A percentile compares a stretch with the other conserved stretches of the same genome.
phyloP scores from a whole-genome alignment of 805 yeast species.

The Monosporozyma aquatica region DNA sequence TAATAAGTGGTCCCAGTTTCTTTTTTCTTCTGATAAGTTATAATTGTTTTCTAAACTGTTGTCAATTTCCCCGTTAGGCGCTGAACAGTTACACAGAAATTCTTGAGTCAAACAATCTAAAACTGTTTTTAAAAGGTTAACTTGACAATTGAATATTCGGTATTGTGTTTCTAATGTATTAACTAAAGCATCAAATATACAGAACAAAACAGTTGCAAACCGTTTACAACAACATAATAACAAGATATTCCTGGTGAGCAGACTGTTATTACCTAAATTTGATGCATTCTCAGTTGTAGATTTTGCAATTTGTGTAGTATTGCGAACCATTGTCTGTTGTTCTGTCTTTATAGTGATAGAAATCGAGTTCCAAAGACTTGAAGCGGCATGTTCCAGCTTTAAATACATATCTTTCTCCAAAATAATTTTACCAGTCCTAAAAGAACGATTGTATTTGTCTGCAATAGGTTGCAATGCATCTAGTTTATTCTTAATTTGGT shows the following conservation, averaged over 20 bases:
- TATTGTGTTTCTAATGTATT: slow-evolving; percentile 19
- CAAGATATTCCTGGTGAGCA: slow-evolving; percentile 1
- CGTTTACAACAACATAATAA: slow-evolving; percentile 18
- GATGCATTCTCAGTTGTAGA: too few relatives aligned
- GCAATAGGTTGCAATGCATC: slow-evolving; percentile 26
- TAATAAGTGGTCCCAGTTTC: slow-evolving; percentile 10
- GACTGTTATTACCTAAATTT: background rate
- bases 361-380: slow-evolving; percentile 33
- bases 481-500: slow-evolving; percentile 12
- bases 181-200: slow-evolving; percentile 25
- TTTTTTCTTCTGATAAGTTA: background rate
- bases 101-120: slow-evolving; percentile 17
- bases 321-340: background rate
- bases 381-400: slow-evolving; percentile 26
- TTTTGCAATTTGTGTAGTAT: too few relatives aligned
- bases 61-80: background rate
- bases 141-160: slow-evolving; percentile 28
- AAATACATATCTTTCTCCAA: slow-evolving; percentile 13
- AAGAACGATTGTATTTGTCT: slow-evolving; percentile 26
- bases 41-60: background rate
- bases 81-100: background rate
- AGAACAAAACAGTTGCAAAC: slow-evolving; percentile 28
- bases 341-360: slow-evolving; percentile 23
- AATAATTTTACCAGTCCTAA: slow-evolving; percentile 18
- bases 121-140: slow-evolving; percentile 23